Evolutionary conservation across 495 filamentous ascomycete genomes (phyloP).

Genomic region (Xylaria cubensis): DNA sequence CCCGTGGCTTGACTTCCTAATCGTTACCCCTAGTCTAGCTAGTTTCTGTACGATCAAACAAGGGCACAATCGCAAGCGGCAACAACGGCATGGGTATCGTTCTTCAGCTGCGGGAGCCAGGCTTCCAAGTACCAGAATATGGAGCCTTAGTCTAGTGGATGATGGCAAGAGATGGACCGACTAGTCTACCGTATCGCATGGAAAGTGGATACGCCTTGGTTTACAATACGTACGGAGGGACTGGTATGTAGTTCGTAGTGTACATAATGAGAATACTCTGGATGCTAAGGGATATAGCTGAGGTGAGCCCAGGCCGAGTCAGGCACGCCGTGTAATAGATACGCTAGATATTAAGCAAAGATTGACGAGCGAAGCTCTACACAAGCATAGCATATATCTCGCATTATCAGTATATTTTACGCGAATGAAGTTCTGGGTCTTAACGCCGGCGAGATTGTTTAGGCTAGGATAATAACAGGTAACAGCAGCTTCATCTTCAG

Average conservation of each 20-base stretch:
- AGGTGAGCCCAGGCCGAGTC: constrained; percentile 19
- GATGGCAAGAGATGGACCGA: constrained; percentile 28
- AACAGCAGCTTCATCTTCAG: constrained; percentile 21
- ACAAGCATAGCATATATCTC: constrained; percentile 9
- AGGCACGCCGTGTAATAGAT: constrained; percentile 10
- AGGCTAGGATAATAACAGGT: constrained; percentile 18
- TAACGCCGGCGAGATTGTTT: constrained; percentile 13
- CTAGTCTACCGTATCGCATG: constrained; percentile 25
- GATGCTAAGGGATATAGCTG: background rate
- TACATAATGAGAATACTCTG: background rate
- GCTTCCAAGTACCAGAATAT: constrained; percentile 25
- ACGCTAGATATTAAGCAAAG: constrained; percentile 18
- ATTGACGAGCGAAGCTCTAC: background rate
- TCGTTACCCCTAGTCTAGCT: constrained; percentile 29
- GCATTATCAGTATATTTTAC: background rate
- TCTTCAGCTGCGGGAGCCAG: constrained; percentile 24
- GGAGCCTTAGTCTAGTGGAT: constrained; percentile 16
- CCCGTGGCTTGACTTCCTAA: constrained; percentile 21
- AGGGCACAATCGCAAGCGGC: constrained; percentile 24
- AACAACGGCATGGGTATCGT: constrained; percentile 28
- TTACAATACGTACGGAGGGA: background rate
- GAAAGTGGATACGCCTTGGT: constrained; percentile 24
- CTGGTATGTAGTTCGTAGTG: background rate
- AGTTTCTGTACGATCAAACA: constrained; percentile 27
- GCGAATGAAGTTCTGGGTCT: constrained; percentile 11